phyloP scores from a whole-genome alignment of 306 rosid species.

The Fragaria ananassa region DNA sequence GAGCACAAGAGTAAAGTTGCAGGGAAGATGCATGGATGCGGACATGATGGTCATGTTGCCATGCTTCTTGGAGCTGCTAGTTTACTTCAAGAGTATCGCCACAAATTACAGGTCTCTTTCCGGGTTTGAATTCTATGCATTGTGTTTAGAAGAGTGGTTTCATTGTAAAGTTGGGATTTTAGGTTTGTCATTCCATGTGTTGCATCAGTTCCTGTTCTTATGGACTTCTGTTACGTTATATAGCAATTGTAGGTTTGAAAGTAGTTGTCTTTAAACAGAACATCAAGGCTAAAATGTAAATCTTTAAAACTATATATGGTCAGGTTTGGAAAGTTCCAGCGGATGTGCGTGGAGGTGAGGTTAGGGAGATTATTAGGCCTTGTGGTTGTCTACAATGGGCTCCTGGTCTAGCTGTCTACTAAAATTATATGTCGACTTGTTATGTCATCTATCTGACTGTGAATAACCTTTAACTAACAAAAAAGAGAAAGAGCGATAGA shows the following conservation, averaged over 20 bases:
- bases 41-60: constrained; percentile 91
- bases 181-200: not conserved
- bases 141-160: not conserved
- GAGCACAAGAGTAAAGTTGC: constrained; percentile 82
- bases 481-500: not conserved
- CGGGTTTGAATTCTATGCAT: not conserved
- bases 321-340: not conserved
- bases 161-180: too few species aligned
- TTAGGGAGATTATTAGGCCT: not conserved
- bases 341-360: not conserved
- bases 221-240: not conserved
- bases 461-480: not conserved
- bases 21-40: constrained; percentile 96
- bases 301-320: not conserved
- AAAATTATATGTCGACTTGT: not conserved
- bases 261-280: not conserved
- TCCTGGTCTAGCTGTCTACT: not conserved
- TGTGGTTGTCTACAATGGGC: not conserved
- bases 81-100: constrained; percentile 57
- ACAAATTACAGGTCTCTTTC: constrained; percentile 39
- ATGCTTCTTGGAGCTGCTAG: constrained; percentile 96
- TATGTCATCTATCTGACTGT: not conserved
- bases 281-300: not conserved
- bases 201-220: not conserved
- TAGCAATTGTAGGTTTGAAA: not conserved